Evolutionary conservation across 176 grass and related monocot genomes (phyloP).

Genomic region (Elymus sibiricus): DNA sequence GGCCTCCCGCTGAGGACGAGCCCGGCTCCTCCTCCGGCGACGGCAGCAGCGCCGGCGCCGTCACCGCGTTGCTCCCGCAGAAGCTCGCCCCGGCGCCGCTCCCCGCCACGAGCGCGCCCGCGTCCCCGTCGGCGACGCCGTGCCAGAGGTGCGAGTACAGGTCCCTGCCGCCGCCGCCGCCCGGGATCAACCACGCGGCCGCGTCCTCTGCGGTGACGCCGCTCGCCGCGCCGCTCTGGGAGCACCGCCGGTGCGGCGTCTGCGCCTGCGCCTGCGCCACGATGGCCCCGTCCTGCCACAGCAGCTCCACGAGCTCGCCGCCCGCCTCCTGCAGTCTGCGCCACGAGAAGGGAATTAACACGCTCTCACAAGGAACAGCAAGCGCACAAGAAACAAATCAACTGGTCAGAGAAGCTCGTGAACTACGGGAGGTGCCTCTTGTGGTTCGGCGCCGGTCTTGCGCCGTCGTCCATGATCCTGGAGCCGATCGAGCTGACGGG

Average conservation of each 20-base stretch:
- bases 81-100: constrained; percentile 37
- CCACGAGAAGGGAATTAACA: background rate
- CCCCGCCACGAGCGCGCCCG: background rate
- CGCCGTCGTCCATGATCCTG: constrained; percentile 21
- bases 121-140: constrained; percentile 35
- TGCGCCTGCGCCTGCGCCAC: constrained; percentile 63
- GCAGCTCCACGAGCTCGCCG: constrained; percentile 67
- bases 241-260: constrained; percentile 3
- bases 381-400: background rate
- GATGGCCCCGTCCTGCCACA: constrained; percentile 77
- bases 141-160: constrained; percentile 69
- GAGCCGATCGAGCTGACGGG: background rate
- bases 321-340: constrained; percentile 34
- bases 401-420: background rate
- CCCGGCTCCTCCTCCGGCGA: background rate
- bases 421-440: constrained; percentile 16
- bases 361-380: background rate
- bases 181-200: constrained; percentile 45
- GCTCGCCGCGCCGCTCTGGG: constrained; percentile 17
- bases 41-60: background rate
- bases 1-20: constrained; percentile 54
- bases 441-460: background rate
- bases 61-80: constrained; percentile 51
- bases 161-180: constrained; percentile 36
- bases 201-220: constrained; percentile 40